These are phyloP conservation scores for Durotheca rogersii DNA, from an alignment of 495 filamentous ascomycete genomes.

Conservation along the genomic window DNA sequence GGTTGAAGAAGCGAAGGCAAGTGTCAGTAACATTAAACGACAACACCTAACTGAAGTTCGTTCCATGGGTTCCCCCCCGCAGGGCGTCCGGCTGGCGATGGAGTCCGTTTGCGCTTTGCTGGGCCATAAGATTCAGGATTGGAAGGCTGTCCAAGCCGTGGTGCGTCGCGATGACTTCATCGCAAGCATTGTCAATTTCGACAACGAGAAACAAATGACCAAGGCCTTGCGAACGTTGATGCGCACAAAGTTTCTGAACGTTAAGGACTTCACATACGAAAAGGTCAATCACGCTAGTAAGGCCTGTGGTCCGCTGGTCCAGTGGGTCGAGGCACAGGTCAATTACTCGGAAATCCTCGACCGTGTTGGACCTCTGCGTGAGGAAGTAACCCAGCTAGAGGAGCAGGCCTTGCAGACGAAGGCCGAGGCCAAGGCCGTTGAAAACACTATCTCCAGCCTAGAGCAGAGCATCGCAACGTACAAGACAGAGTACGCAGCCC, in stretches of 20 bases:
- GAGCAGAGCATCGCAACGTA: slow-evolving; percentile 93
- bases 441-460: slow-evolving; percentile 77
- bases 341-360: slow-evolving; percentile 96
- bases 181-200: slow-evolving; percentile 94
- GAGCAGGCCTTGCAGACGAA: slow-evolving; percentile 89
- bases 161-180: slow-evolving; percentile 95
- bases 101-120: slow-evolving; percentile 94
- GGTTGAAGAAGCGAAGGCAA: slow-evolving; percentile 87
- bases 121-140: slow-evolving; percentile 84
- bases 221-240: slow-evolving; percentile 76
- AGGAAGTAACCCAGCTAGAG: slow-evolving; percentile 85
- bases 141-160: slow-evolving; percentile 86
- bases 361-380: slow-evolving; percentile 86
- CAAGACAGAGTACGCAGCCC: slow-evolving; percentile 92
- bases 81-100: slow-evolving; percentile 85
- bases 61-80: slow-evolving; percentile 89
- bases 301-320: slow-evolving; percentile 93
- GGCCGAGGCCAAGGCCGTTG: slow-evolving; percentile 87
- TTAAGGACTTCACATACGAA: slow-evolving; percentile 93
- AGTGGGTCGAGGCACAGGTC: slow-evolving; percentile 97
- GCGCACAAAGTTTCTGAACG: slow-evolving; percentile 86
- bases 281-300: slow-evolving; percentile 93
- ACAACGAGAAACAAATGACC: slow-evolving; percentile 96
- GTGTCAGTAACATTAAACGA: slow-evolving; percentile 95
- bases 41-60: slow-evolving; percentile 96